Base-by-base conservation (phyloP, 441 rosid species). In the Pelargonium australe region DNA sequence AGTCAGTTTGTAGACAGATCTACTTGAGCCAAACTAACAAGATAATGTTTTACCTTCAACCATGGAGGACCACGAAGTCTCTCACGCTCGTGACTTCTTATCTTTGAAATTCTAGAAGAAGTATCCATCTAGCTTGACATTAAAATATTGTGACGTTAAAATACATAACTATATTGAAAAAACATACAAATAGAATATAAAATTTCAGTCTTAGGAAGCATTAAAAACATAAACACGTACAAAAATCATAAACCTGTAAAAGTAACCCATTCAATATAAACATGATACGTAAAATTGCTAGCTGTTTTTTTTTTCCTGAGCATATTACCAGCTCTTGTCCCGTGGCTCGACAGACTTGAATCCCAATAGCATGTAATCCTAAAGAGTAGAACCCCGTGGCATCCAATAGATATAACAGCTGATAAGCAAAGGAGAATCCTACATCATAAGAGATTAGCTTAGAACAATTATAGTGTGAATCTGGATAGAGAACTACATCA, bases 261-360 rank as follows among this genome's bases (percentile, higher is more conserved):
- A 5, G 6, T 6, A 40, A 40, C 43, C 43, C 7, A 7, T 40
- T 40, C 1, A 40, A 40, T 40, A 40, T 40, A 40, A 40, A 40
- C 34, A 20, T 6, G 12, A 25, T 58, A 11, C 19, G 31, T 19
- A 19, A 19, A 58, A 25, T 14, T 20, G 3, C 7, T 6, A 40
- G 43, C 43, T 40, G 7, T 0, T 34, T 34, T 65, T 65, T 58
- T 62, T 47, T 43, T 25, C 0, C 37, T 31, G 66, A 65, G 67
- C 74, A 37, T 57, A 14, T 69, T 91, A 92, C 98, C 98, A 95
- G 82, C 78, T 95, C 98, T 84, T 95, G 98, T 60, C 97, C 99
- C 51, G 99, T 90, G 66, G 98, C 99, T 80, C 99, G 93, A 83
- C 98, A 92, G 72, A 95, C 98, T 80, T 95, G 98, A 73, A 95